Base-by-base conservation (phyloP, 805 yeast species). In the Wickerhamomyces silvicola region DNA sequence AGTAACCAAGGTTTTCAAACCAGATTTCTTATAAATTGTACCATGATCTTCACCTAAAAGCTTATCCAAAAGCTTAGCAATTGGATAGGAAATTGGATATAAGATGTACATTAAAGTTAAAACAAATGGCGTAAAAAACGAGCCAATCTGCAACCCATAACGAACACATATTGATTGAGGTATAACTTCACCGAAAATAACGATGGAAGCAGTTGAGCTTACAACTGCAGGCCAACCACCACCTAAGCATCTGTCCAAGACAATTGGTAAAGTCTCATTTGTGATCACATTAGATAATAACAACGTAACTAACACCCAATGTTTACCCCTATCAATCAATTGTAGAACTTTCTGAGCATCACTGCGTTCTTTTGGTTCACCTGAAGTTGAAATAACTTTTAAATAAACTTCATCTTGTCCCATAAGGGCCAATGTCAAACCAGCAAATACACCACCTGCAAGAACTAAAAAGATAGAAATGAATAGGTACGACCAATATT, bases 181-280 rank as follows among this genome's bases (percentile, higher is more conserved):
- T 39, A 90, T 90, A 47, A 90, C 83, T 54, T 90, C 98, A 39
- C 98, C 98, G 59, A 90, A 90, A 10, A 90, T 72, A 31, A 90
- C 97, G 52, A 90, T 90, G 17, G 88, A 74, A 3, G 82, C 88
- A 1, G 98, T 88, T n/a, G 97, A 80, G 10, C 87, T 72, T 10
- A 87, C 84, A 22, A 90, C 95, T 1, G 98, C 98, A 10, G 92
- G 88, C 82, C 95, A 81, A 2, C 98, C 98, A 26, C 97, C 97
- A 29, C 97, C 97, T 10, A 92, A 70, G 46, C 90, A 81, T 34
- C 94, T 70, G 56, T 90, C 97, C 37, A 92, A 68, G 15, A 90
- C 94, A 45, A 90, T 90, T 1, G 98, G 98, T 38, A 90, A 68
- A 2, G 96, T 81, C 57, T 90, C 97, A 56, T 88, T 88, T 27